A percentile compares a stretch with the other conserved stretches of the same genome.
These are phyloP conservation scores for Elsinoe arachidis DNA, from an alignment of 2,329 filamentous ascomycete genomes.

Conservation along the genomic window DNA sequence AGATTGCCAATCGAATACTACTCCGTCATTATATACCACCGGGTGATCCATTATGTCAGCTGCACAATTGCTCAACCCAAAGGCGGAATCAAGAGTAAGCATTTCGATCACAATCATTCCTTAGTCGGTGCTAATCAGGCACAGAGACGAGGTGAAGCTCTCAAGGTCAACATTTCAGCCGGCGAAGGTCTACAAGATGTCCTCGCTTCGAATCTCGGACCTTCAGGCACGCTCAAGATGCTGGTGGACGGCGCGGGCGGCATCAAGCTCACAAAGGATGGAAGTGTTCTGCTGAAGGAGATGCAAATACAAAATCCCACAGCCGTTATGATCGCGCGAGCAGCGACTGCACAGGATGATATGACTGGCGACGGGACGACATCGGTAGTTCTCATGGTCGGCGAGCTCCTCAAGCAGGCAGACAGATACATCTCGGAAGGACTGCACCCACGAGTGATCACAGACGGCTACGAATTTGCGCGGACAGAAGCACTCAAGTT, in stretches of 20 bases:
- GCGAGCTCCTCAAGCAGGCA: conserved; percentile 95
- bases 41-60: conserved; percentile 64
- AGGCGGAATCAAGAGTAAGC: conserved; percentile 90
- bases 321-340: conserved; percentile 70
- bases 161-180: conserved; percentile 92
- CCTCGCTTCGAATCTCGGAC: conserved; percentile 90
- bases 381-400: conserved; percentile 87
- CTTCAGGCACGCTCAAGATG: conserved; percentile 95
- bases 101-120: conserved; percentile 18
- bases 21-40: not conserved
- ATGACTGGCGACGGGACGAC: conserved; percentile 98
- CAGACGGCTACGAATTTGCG: conserved; percentile 93
- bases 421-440: conserved; percentile 93
- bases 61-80: conserved; percentile 95
- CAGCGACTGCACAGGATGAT: conserved; percentile 94
- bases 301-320: conserved; percentile 98
- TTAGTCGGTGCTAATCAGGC: conserved; percentile 34
- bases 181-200: conserved; percentile 74
- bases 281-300: conserved; percentile 70
- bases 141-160: conserved; percentile 90
- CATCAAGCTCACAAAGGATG: conserved; percentile 99
- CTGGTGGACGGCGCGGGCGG: conserved; percentile 55
- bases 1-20: no score
- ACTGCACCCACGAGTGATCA: conserved; percentile 93
- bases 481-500: conserved; percentile 93